A percentile compares a stretch with the other conserved stretches of the same genome.
Conservation (phyloP, 345 rosid species). For the Melaleuca alternifolia region DNA sequence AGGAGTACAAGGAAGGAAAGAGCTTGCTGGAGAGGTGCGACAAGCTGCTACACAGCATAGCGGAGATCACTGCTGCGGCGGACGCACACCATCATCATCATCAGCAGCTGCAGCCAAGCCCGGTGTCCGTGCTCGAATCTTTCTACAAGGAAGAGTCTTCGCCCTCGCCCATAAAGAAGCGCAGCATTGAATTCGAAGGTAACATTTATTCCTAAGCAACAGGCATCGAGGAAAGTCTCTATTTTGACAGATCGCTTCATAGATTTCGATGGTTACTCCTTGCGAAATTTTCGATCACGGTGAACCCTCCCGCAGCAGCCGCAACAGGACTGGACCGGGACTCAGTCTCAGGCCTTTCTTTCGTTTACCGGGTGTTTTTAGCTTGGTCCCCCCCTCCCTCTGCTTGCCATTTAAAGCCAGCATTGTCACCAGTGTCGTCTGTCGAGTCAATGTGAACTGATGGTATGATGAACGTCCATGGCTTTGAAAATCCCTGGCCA, state of each 20-base stretch:
- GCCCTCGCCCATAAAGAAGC: slow-evolving; percentile 79
- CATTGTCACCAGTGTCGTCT: not conserved
- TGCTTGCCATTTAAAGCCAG: not conserved
- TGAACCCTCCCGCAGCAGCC: not conserved
- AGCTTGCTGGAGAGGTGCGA: slow-evolving; percentile 74
- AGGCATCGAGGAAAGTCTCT: not conserved
- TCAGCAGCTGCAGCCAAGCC: slow-evolving; percentile 72
- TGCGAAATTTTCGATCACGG: not conserved
- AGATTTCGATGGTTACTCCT: not conserved
- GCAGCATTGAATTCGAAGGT: slow-evolving; percentile 74
- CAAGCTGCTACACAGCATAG: slow-evolving; percentile 78
- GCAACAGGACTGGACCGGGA: not conserved
- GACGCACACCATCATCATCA: slow-evolving; percentile 1
- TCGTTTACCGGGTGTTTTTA: not conserved
- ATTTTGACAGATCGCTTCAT: not conserved
- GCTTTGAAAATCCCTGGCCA: not conserved
- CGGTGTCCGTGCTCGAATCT: slow-evolving; percentile 88
- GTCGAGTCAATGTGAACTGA: not conserved
- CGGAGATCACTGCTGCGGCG: slow-evolving; percentile 60
- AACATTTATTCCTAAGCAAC: not conserved
- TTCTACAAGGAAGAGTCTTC: slow-evolving; percentile 78
- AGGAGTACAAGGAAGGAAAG: slow-evolving; percentile 55
- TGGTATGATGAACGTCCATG: not conserved
- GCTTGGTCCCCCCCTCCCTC: not conserved
- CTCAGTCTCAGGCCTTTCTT: not conserved